Conservation (phyloP, 2,329 filamentous ascomycete species). For the Monilinia polystroma region DNA sequence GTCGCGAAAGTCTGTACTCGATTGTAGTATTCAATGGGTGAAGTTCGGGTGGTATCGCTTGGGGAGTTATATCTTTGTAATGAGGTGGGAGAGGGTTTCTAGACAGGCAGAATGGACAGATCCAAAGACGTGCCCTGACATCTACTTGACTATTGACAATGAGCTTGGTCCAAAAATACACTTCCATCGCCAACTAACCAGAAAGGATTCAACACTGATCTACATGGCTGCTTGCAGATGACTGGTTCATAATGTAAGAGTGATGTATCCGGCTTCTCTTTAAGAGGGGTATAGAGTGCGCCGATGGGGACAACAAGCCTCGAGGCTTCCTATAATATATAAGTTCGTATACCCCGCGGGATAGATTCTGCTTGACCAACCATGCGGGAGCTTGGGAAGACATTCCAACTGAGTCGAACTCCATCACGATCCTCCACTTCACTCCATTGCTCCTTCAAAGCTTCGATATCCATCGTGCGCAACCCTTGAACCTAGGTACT, state of each 20-base stretch:
- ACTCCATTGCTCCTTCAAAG: conserved; percentile 40
- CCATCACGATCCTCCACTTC: conserved; percentile 97
- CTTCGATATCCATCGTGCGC: conserved; percentile 38
- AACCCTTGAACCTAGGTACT: conserved; percentile 17
- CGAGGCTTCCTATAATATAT: conserved; percentile 73
- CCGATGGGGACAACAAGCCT: conserved; percentile 94
- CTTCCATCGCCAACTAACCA: conserved; percentile 60
- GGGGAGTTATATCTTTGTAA: conserved; percentile 86
- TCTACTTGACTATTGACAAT: conserved; percentile 67
- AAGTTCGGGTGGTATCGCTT: conserved; percentile 78
- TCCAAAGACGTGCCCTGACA: conserved; percentile 80
- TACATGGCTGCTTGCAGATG: conserved; percentile 92
- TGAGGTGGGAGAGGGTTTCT: conserved; percentile 79
- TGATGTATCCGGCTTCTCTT: conserved; percentile 88
- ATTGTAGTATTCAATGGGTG: conserved; percentile 85
- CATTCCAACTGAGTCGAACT: conserved; percentile 96
- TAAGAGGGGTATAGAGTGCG: conserved; percentile 90
- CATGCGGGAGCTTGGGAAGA: conserved; percentile 97
- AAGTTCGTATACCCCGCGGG: conserved; percentile 24
- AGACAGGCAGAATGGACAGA: conserved; percentile 84
- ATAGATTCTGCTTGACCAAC: conserved; percentile 49
- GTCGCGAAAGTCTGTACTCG: conserved; percentile 77
- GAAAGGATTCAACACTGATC: conserved; percentile 94
- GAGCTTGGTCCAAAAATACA: conserved; percentile 29
- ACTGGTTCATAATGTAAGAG: conserved; percentile 94